phyloP scores from a whole-genome alignment of 495 filamentous ascomycete genomes.

The Talaromyces liani region DNA sequence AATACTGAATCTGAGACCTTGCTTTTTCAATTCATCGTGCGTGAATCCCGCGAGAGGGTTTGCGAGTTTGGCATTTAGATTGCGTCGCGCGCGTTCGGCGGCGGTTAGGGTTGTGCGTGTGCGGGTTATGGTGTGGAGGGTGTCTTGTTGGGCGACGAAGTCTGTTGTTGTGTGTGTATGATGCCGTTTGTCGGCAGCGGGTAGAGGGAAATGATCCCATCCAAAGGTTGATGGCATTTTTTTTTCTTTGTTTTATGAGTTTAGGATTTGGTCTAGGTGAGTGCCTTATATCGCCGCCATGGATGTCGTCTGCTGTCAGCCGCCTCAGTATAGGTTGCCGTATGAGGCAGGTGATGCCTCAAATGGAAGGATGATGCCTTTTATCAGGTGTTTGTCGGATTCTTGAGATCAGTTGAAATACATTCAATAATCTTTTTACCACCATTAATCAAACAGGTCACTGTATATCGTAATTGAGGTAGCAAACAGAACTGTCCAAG shows the following conservation, averaged over 20 bases:
- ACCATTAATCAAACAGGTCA: not conserved
- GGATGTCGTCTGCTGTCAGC: not conserved
- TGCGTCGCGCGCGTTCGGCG: constrained; percentile 44
- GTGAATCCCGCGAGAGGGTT: constrained; percentile 63
- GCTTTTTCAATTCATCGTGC: constrained; percentile 49
- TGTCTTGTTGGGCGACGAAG: constrained; percentile 7
- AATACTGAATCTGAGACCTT: constrained; percentile 60
- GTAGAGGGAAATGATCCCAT: constrained; percentile 2
- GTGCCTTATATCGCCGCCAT: not conserved
- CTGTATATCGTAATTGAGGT: not conserved
- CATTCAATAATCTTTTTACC: no score
- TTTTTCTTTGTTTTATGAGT: not conserved
- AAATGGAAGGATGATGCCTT: not conserved
- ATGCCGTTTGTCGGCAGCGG: not conserved
- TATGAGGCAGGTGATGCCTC: not conserved
- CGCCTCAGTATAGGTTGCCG: not conserved
- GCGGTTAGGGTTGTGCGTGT: constrained; percentile 26
- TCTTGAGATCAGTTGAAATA: not conserved
- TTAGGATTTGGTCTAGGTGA: not conserved
- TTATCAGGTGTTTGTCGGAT: not conserved
- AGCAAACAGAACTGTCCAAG: not conserved
- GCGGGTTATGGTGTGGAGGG: not conserved
- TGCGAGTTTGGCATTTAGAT: constrained; percentile 54
- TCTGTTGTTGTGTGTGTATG: not conserved
- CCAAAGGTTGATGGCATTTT: not conserved